Evolutionary conservation across 2,329 filamentous ascomycete genomes (phyloP).

Genomic region (Venturia oleaginea): DNA sequence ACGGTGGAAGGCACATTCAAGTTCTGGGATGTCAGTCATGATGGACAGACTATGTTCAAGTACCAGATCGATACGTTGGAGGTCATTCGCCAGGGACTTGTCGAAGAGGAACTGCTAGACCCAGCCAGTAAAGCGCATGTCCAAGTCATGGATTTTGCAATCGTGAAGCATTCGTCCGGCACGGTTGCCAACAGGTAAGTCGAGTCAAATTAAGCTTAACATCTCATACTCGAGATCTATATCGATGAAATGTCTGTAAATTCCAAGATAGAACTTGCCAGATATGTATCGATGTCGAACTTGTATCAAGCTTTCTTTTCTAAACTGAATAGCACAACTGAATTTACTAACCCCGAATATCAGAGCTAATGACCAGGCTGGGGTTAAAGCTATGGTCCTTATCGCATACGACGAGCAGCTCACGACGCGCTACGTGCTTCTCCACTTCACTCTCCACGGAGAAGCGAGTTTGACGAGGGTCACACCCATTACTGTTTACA

Average conservation of each 20-base stretch:
- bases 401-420: not conserved
- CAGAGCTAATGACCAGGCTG: not conserved
- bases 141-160: conserved; percentile 71
- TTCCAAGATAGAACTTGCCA: not conserved
- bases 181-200: not conserved
- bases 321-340: not conserved
- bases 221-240: not conserved
- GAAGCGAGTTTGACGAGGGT: conserved; percentile 54
- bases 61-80: conserved; percentile 63
- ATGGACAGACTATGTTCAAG: conserved; percentile 68
- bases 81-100: conserved; percentile 53
- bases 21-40: conserved; percentile 81
- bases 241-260: not conserved
- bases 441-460: conserved; percentile 11
- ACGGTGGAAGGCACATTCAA: conserved; percentile 71
- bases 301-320: not conserved
- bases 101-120: conserved; percentile 41
- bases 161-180: conserved; percentile 36
- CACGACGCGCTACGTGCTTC: conserved; percentile 10
- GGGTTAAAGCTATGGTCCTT: not conserved
- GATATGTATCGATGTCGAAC: not conserved
- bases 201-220: not conserved
- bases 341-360: not conserved
- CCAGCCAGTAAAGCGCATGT: conserved; percentile 48
- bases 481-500: conserved; percentile 4